A percentile compares a stretch with the other conserved stretches of the same genome.
Conservation (phyloP, 2,329 filamentous ascomycete species). For the Diaporthe sp. region DNA sequence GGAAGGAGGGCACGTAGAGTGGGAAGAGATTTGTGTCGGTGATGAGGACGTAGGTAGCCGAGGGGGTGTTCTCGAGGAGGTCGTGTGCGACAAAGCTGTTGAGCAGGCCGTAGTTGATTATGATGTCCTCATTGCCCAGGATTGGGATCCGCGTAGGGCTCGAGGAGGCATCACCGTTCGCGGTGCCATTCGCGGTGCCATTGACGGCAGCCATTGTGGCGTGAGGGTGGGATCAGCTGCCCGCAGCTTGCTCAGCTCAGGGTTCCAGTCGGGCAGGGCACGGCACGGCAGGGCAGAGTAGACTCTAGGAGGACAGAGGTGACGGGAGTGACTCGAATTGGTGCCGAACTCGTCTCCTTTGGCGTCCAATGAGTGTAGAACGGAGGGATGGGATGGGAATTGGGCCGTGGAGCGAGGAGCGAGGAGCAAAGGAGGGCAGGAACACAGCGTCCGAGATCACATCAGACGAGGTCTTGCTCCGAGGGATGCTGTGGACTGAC, state of each 20-base stretch:
- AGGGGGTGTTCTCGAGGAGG: slow-evolving; percentile 80
- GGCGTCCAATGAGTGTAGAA: slow-evolving; percentile 12
- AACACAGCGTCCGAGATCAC: slow-evolving; percentile 18
- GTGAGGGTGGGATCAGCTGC: slow-evolving; percentile 26
- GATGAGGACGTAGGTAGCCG: slow-evolving; percentile 95
- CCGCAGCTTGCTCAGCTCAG: slow-evolving; percentile 38
- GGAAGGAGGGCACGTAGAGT: slow-evolving; percentile 85
- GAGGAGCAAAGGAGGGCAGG: neutral
- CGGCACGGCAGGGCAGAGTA: slow-evolving; percentile 16
- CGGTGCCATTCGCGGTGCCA: slow-evolving; percentile 35
- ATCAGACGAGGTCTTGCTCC: slow-evolving; percentile 13
- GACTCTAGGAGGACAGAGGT: neutral
- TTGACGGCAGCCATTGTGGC: slow-evolving; percentile 43
- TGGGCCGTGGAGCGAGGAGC: neutral
- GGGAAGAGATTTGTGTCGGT: slow-evolving; percentile 93
- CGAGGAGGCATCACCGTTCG: slow-evolving; percentile 47
- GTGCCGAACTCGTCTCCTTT: neutral
- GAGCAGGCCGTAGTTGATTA: slow-evolving; percentile 94
- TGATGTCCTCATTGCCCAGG: slow-evolving; percentile 88
- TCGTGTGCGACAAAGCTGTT: slow-evolving; percentile 84
- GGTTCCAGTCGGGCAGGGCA: slow-evolving; percentile 29
- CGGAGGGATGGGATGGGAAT: neutral
- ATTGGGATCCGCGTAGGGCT: slow-evolving; percentile 79
- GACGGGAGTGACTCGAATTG: slow-evolving; percentile 7
- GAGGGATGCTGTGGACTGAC: slow-evolving; percentile 11